A percentile compares a stretch with the other conserved stretches of the same genome.
These are phyloP conservation scores for Aspergillus brasiliensis DNA, from an alignment of 2,329 filamentous ascomycete genomes.

Conservation along the genomic window DNA sequence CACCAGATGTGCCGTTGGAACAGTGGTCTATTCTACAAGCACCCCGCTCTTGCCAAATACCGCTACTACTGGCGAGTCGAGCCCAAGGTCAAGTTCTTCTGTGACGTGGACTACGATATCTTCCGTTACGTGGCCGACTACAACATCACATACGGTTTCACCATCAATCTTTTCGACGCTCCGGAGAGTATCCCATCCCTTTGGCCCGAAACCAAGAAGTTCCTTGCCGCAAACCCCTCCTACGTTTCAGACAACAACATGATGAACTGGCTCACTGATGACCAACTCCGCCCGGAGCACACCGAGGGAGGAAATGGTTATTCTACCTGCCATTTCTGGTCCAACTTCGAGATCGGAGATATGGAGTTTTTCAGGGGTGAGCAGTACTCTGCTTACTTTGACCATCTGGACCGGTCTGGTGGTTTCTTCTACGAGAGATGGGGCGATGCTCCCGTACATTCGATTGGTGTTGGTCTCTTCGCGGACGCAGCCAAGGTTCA, in stretches of 20 bases:
- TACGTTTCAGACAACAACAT: slow-evolving; percentile 84
- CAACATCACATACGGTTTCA: slow-evolving; percentile 99
- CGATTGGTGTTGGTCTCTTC: slow-evolving; percentile 87
- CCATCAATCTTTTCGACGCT: slow-evolving; percentile 93
- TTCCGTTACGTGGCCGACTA: slow-evolving; percentile 98
- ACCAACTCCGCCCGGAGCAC: slow-evolving; percentile 73
- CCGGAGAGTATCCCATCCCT: slow-evolving; percentile 82
- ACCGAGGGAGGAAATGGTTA: slow-evolving; percentile 84
- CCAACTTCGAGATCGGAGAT: slow-evolving; percentile 95
- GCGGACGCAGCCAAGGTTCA: slow-evolving; percentile 89
- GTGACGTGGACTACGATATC: slow-evolving; percentile 96
- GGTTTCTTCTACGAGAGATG: slow-evolving; percentile 99
- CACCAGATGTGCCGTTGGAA: slow-evolving; percentile 99
- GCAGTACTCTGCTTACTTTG: slow-evolving; percentile 92
- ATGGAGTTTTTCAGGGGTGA: slow-evolving; percentile 90
- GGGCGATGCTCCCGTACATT: slow-evolving; percentile 97
- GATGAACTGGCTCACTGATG: slow-evolving; percentile 83
- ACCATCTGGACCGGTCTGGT: slow-evolving; percentile 88
- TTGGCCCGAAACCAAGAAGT: slow-evolving; percentile 95
- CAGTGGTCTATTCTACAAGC: slow-evolving; percentile 95
- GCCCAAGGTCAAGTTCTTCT: slow-evolving; percentile 98
- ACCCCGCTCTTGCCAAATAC: slow-evolving; percentile 77
- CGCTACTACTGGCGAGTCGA: slow-evolving; percentile 99
- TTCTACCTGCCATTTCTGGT: slow-evolving; percentile 99
- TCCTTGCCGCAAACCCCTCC: slow-evolving; percentile 79